These are phyloP conservation scores for Ottelia alismoides DNA, from an alignment of 106 monocot species.

Conservation along the genomic window DNA sequence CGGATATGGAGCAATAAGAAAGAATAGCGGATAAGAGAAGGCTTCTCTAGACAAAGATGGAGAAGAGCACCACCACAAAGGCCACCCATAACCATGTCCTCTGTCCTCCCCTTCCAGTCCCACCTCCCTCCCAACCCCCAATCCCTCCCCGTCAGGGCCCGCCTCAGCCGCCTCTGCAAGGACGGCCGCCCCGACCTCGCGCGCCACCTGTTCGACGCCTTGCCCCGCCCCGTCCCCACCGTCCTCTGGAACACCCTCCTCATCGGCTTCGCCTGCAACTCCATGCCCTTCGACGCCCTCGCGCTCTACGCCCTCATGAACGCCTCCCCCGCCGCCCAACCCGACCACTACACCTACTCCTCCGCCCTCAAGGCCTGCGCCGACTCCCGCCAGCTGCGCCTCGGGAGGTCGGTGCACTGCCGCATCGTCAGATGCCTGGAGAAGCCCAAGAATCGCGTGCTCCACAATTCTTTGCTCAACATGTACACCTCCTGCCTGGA, in stretches of 20 bases:
- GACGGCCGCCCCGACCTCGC: conserved; percentile 41
- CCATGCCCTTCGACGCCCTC: conserved; percentile 59
- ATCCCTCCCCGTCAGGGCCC: conserved; percentile 11
- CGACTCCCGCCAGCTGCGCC: conserved; percentile 24
- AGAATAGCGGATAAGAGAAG: no score
- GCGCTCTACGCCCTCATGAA: conserved; percentile 49
- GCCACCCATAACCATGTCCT: no score
- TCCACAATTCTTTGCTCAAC: conserved; percentile 78
- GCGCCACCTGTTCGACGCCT: conserved; percentile 50
- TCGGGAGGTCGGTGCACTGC: conserved; percentile 71
- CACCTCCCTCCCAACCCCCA: not conserved
- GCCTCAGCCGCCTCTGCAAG: conserved; percentile 52
- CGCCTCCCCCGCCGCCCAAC: conserved; percentile 5
- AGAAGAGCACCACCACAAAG: no score
- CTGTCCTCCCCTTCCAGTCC: not conserved
- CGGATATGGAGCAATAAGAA: no score
- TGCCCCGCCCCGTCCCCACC: conserved; percentile 42
- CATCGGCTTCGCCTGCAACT: conserved; percentile 77
- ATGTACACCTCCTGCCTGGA: conserved; percentile 43
- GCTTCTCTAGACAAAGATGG: no score
- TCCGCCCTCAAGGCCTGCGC: conserved; percentile 77
- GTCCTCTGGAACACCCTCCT: conserved; percentile 77
- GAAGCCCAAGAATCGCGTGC: conserved; percentile 25
- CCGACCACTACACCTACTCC: conserved; percentile 79
- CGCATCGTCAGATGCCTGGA: conserved; percentile 36